Base-by-base conservation (phyloP, 1,139 yeast species). In the Yamadazyma friedrichii region DNA sequence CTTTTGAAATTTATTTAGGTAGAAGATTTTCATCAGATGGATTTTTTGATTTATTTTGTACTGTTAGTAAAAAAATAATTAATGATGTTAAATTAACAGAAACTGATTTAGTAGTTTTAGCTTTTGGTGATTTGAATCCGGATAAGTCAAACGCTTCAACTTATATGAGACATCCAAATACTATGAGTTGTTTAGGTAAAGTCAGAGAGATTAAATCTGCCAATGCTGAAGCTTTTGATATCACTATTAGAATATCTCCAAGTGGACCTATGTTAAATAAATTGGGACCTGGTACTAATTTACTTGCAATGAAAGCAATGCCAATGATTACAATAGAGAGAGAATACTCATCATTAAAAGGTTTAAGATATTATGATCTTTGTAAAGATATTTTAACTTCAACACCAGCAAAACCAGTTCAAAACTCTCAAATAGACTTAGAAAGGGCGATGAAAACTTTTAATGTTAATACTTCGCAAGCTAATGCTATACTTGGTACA, bases 281-380 rank as follows among this genome's bases (percentile, higher is more conserved):
- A 42, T 61, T 91, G 41, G 73, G 84, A 1, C 87, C 94, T 0
- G 77, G 84, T 42, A 65, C 82, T 11, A 76, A 76, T 17, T 64
- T 91, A 3, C 70, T 78, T 42, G 91, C 82, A 26, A 75, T 88
- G 75, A 76, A 78, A 42, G 84, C 89, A 1, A 82, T 84, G 80
- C 93, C 83, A 53, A 82, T 93, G 89, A 77, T 87, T 0, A 91
- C 99, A 0, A 78, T 89, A 15, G 98, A 94, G 61, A 83, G 99
- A 67, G 99, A 94, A 59, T 94, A 73, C 52, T 76, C 93, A 0
- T 86, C 98, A 0, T 66, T 94, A 50, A 78, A 75, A 56, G 97
- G 95, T 1, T 68, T 94, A 39, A 83, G 78, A 42, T 89, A 83
- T 56, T 93, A 89, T 56, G 95, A 88, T 53, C 65, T 94, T 35